These are phyloP conservation scores for Blakeslea trispora DNA, from an alignment of 371 early-diverging fungal species.

Conservation along the genomic window DNA sequence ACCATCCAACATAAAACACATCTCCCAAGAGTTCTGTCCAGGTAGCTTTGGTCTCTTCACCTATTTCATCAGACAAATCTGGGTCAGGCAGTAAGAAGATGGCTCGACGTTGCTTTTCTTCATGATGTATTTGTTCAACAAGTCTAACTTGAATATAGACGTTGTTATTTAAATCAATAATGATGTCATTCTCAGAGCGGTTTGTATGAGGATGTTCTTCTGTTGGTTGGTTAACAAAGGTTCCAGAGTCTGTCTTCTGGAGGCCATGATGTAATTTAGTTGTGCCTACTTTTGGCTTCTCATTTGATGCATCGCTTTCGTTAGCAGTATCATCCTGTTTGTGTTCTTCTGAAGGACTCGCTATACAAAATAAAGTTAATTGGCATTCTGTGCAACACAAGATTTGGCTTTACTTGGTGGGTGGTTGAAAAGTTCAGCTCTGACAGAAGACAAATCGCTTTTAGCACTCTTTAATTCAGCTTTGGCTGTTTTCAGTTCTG, in stretches of 20 bases:
- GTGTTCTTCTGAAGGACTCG: conserved; percentile 10
- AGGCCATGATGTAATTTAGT: neutral
- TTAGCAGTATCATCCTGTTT: neutral
- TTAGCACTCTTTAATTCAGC: conserved; percentile 5
- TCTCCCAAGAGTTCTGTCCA: conserved; percentile 53
- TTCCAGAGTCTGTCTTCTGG: conserved; percentile 11
- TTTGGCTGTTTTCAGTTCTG: conserved; percentile 10
- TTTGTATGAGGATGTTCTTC: conserved; percentile 11
- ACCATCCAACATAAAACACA: conserved; percentile 54
- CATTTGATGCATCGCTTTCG: neutral
- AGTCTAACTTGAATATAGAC: conserved; percentile 43
- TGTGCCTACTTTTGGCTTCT: conserved; percentile 1
- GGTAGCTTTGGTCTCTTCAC: conserved; percentile 45
- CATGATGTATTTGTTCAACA: conserved; percentile 14
- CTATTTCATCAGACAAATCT: conserved; percentile 53
- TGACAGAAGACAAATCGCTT: conserved; percentile 6
- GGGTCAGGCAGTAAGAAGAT: conserved; percentile 48
- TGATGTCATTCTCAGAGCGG: conserved; percentile 13
- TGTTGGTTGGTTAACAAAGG: neutral
- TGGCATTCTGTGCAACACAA: no score
- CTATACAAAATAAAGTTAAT: conserved; percentile 8
- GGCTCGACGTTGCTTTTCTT: conserved; percentile 19
- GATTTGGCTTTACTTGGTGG: conserved; percentile 6
- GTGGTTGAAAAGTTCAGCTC: conserved; percentile 9
- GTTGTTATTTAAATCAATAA: conserved; percentile 43